Base-by-base conservation (phyloP, 495 filamentous ascomycete genomes). In the Rhypophila decipiens region DNA sequence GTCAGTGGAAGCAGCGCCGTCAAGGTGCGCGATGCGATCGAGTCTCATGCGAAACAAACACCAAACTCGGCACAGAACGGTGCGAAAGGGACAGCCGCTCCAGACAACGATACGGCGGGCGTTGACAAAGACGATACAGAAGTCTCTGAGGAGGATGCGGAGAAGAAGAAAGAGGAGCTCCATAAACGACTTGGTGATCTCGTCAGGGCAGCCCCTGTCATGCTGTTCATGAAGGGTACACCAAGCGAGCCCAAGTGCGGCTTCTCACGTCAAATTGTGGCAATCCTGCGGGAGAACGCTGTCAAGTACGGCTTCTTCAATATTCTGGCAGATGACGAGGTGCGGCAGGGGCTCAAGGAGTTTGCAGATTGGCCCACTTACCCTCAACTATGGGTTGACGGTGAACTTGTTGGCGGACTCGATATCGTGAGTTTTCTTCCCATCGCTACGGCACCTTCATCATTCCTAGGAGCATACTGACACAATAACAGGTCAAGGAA, bases 291-390 rank as follows among this genome's bases (percentile, higher is more conserved):
- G 47, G 90, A 96, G 71, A 80, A 84, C 49, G 83, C 84, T 42
- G 85, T 99, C 31, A 86, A 91, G 61, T 99, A 97, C 67, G 94
- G 93, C 5, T 97, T 97, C 76, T 99, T 99, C 70, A 97, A 99
- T 60, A 97, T 95, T 52, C 68, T 99, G 44, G 93, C 93, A 52
- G 93, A 99, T 66, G 93, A 99, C 58, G 93, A 96, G 54, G 94
- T 99, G 15, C 76, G 93, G 31, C 90, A 97, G 70, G 93, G 93
- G 4, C 66, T 99, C 57, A 99, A 97, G 76, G 82, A 85, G 62
- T 96, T 85, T 65, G 87, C 89, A 10, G 91, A 96, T 39, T 97
- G 93, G 93, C 94, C 93, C 2, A 99, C 93, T 1, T 99, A 87
- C 67, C 89, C 90, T 12, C 90, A 96, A 66, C 67, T 96, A 43